Evolutionary conservation across 805 yeast species (phyloP).

Genomic region (Kodamaea hsintzibuensis): DNA sequence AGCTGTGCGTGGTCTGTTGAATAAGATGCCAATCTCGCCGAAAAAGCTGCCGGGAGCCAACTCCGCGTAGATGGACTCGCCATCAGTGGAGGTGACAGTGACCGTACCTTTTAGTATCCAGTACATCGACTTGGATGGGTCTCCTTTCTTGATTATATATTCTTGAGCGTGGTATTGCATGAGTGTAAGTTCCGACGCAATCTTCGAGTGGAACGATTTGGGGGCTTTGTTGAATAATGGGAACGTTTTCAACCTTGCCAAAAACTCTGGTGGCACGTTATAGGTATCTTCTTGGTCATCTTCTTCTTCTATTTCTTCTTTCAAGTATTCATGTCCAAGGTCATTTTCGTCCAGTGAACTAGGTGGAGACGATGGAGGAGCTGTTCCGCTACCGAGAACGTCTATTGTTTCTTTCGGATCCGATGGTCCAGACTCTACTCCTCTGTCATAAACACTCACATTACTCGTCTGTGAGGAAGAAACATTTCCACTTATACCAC

Average conservation of each 20-base stretch:
- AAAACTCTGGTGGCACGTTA: slow-evolving; percentile 53
- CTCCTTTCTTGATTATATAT: slow-evolving; percentile 69
- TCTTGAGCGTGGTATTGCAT: slow-evolving; percentile 69
- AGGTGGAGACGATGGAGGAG: too few relatives aligned
- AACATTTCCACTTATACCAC: too few relatives aligned
- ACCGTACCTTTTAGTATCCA: slow-evolving; percentile 79
- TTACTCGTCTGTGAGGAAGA: too few relatives aligned
- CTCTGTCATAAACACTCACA: too few relatives aligned
- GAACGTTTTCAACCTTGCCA: slow-evolving; percentile 55
- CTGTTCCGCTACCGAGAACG: too few relatives aligned
- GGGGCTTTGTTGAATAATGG: slow-evolving; percentile 71
- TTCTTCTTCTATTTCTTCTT: slow-evolving; percentile 11
- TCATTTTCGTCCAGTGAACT: neutral
- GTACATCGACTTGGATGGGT: slow-evolving; percentile 73
- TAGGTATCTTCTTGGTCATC: slow-evolving; percentile 14
- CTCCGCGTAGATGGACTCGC: slow-evolving; percentile 73
- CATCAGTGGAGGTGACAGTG: slow-evolving; percentile 75
- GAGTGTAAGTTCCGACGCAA: slow-evolving; percentile 57
- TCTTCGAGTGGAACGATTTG: slow-evolving; percentile 56
- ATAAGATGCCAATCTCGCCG: slow-evolving; percentile 78
- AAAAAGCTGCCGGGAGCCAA: slow-evolving; percentile 68
- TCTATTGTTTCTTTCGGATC: too few relatives aligned
- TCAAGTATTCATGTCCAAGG: neutral
- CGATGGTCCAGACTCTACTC: too few relatives aligned
- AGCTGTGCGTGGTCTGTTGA: slow-evolving; percentile 76